These are phyloP conservation scores for Fusarium nanum DNA, from an alignment of 2,329 filamentous ascomycete genomes.

Conservation along the genomic window DNA sequence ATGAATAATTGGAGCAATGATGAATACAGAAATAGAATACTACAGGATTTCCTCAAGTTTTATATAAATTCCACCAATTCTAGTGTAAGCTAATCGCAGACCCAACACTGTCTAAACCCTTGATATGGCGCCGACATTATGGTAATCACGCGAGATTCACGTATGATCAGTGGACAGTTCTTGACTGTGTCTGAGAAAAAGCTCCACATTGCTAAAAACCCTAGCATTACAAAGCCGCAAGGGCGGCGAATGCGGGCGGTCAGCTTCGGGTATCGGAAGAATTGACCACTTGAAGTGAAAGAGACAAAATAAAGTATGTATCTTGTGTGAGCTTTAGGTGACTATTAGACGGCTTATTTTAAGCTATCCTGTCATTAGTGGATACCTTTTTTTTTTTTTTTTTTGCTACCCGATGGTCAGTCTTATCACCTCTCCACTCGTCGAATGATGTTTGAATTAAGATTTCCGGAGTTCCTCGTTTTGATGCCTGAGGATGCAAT, in stretches of 20 bases:
- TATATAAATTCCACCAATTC: background rate
- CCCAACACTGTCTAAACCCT: background rate
- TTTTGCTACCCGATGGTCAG: background rate
- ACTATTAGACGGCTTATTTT: background rate
- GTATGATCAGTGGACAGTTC: background rate
- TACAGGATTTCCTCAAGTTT: background rate
- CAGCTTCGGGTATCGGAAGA: background rate
- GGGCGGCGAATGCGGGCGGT: background rate
- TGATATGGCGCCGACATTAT: background rate
- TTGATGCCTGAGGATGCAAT: background rate
- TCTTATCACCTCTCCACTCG: background rate
- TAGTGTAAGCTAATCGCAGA: background rate
- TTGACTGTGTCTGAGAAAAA: background rate
- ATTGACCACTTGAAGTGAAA: background rate
- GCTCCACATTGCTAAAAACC: background rate
- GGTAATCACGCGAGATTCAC: constrained; percentile 6
- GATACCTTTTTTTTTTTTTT: background rate
- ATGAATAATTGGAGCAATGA: background rate
- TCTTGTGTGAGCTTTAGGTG: rapidly evolving
- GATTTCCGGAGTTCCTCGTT: background rate
- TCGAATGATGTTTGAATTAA: background rate
- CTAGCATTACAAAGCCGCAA: background rate
- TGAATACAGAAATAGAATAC: background rate
- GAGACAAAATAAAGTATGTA: background rate
- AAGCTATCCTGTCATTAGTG: rapidly evolving